phyloP scores from a whole-genome alignment of 75 land plant species.

The Adiantum capillusveneris region DNA sequence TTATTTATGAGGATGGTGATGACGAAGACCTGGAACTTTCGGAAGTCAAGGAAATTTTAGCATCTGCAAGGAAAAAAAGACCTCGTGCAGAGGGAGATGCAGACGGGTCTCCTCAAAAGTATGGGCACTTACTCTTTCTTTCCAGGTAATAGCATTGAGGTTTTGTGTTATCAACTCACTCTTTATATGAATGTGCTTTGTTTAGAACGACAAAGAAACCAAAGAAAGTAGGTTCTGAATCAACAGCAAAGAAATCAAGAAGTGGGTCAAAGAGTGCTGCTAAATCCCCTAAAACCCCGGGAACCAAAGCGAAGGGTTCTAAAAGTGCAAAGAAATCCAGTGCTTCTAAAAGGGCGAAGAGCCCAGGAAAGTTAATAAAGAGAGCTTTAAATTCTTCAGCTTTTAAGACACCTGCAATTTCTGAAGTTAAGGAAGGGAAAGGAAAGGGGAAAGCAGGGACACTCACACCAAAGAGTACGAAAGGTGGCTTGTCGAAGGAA shows the following conservation, averaged over 20 bases:
- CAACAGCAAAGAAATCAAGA: background rate
- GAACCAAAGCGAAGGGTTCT: background rate
- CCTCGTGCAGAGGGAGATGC: conserved; percentile 1
- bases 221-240: background rate
- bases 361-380: background rate
- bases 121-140: background rate
- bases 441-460: background rate
- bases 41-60: conserved; percentile 17
- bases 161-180: no score
- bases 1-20: conserved; percentile 27
- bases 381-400: background rate
- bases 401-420: background rate
- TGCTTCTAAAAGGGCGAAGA: background rate
- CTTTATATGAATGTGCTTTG: background rate
- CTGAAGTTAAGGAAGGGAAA: background rate
- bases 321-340: background rate
- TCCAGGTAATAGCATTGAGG: no score
- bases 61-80: conserved; percentile 5
- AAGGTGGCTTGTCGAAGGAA: background rate
- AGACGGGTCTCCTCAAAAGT: background rate
- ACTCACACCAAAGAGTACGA: background rate
- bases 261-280: background rate
- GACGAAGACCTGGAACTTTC: conserved; percentile 20
- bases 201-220: conserved; percentile 4
- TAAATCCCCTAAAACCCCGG: conserved; percentile 3